These are phyloP conservation scores for Pythium biforme DNA, from an alignment of 352 stramenopile species.

Conservation along the genomic window DNA sequence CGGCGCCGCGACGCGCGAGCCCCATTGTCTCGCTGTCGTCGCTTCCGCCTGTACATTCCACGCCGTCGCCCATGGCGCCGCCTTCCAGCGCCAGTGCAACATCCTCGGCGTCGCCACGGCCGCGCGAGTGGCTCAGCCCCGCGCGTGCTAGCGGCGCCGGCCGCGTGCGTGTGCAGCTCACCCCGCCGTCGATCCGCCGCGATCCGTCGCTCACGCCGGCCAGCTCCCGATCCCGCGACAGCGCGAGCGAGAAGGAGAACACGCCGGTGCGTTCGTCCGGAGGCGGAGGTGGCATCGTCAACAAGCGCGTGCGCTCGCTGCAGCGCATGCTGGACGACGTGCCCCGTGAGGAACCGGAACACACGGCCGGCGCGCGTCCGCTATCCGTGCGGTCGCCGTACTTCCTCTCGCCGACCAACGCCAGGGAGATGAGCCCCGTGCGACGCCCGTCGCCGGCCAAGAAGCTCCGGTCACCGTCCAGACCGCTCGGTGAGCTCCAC, in stretches of 20 bases:
- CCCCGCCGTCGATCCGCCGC: conserved; percentile 19
- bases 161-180: conserved; percentile 21
- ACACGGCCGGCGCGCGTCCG: conserved; percentile 21
- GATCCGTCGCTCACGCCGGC: conserved; percentile 14
- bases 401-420: conserved; percentile 25
- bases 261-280: conserved; percentile 32
- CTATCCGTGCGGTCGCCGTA: conserved; percentile 26
- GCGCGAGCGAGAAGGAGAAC: conserved; percentile 21
- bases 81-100: neutral
- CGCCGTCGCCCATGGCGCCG: conserved; percentile 16
- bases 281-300: conserved; percentile 43
- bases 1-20: conserved; percentile 26
- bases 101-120: conserved; percentile 23
- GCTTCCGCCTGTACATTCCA: conserved; percentile 18
- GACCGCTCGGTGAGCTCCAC: conserved; percentile 20
- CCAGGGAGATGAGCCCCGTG: conserved; percentile 21
- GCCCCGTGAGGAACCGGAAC: conserved; percentile 32
- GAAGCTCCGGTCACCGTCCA: conserved; percentile 16
- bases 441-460: conserved; percentile 23
- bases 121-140: conserved; percentile 70
- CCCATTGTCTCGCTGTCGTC: conserved; percentile 24
- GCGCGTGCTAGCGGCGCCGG: conserved; percentile 17
- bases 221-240: conserved; percentile 1
- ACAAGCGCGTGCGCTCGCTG: conserved; percentile 79
- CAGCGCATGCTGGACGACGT: conserved; percentile 74